Evolutionary conservation across 2,329 filamentous ascomycete genomes (phyloP).

Genomic region (Cladorrhinum sp.): DNA sequence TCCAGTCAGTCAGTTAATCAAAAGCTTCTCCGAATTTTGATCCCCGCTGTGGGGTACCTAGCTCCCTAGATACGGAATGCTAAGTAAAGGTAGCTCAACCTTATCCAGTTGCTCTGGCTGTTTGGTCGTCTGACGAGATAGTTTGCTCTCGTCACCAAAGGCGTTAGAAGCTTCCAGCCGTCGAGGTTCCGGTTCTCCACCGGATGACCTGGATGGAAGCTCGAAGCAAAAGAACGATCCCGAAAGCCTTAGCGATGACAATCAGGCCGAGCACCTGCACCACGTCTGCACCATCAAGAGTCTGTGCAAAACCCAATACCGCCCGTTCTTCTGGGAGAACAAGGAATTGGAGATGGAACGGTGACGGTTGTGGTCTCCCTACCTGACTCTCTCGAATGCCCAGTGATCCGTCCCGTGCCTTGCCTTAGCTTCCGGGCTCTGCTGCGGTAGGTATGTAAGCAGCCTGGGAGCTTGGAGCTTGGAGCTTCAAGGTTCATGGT

Average conservation of each 20-base stretch:
- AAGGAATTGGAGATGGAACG: not conserved
- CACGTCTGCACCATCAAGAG: not conserved
- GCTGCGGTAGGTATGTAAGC: not conserved
- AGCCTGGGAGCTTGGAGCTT: not conserved
- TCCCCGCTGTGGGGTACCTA: not conserved
- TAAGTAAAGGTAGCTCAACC: not conserved
- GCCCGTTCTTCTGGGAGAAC: not conserved
- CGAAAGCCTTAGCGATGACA: conserved; percentile 1
- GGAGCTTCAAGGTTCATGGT: not conserved
- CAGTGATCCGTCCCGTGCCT: not conserved
- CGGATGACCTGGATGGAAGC: not conserved
- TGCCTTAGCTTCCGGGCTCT: not conserved
- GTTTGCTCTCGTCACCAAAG: not conserved
- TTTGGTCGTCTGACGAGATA: not conserved
- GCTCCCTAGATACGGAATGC: too few relatives aligned
- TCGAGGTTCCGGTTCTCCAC: not conserved
- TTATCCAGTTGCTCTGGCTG: not conserved
- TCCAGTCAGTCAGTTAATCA: not conserved
- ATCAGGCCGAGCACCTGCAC: not conserved
- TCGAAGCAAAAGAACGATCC: not conserved
- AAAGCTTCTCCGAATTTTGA: not conserved
- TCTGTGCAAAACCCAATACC: conserved; percentile 7
- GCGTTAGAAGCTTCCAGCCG: not conserved
- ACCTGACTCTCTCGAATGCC: not conserved
- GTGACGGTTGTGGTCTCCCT: too few relatives aligned